Percentiles rank a stretch among this genome's conserved stretches.
These are phyloP conservation scores for Salix suchowensis DNA, from an alignment of 345 rosid species.

Conservation along the genomic window DNA sequence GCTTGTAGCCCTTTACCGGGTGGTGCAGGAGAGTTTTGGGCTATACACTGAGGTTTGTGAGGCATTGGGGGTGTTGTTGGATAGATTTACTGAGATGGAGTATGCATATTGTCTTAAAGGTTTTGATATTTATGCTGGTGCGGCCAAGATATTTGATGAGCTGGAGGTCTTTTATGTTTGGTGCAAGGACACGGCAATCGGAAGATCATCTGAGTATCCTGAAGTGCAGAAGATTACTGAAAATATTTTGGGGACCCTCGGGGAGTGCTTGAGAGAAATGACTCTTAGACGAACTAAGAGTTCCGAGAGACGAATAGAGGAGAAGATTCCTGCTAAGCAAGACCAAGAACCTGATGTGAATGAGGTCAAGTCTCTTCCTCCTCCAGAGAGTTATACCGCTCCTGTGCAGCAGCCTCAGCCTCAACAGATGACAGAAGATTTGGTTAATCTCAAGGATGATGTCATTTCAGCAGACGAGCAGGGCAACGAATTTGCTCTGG, in stretches of 20 bases:
- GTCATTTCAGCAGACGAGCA: conserved; percentile 19
- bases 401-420: conserved; percentile 10
- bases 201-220: conserved; percentile 25
- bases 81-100: conserved; percentile 27
- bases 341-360: conserved; percentile 4
- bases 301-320: conserved; percentile 14
- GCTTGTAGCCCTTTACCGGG: conserved; percentile 6
- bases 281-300: background rate
- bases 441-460: conserved; percentile 25
- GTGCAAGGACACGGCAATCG: conserved; percentile 28
- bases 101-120: conserved; percentile 16
- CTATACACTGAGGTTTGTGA: conserved; percentile 16
- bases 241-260: conserved; percentile 13
- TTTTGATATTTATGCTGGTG: conserved; percentile 22
- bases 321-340: background rate
- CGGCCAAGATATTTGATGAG: conserved; percentile 24
- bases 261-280: conserved; percentile 20
- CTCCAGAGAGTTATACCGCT: conserved; percentile 12
- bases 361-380: conserved; percentile 20
- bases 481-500: conserved; percentile 20
- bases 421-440: conserved; percentile 14
- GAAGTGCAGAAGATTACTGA: conserved; percentile 21
- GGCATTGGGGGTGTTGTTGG: conserved; percentile 17
- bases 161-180: conserved; percentile 19
- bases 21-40: conserved; percentile 25